These are phyloP conservation scores for Kodamaea derodonti DNA, from an alignment of 1,139 yeast genomes.

Conservation along the genomic window DNA sequence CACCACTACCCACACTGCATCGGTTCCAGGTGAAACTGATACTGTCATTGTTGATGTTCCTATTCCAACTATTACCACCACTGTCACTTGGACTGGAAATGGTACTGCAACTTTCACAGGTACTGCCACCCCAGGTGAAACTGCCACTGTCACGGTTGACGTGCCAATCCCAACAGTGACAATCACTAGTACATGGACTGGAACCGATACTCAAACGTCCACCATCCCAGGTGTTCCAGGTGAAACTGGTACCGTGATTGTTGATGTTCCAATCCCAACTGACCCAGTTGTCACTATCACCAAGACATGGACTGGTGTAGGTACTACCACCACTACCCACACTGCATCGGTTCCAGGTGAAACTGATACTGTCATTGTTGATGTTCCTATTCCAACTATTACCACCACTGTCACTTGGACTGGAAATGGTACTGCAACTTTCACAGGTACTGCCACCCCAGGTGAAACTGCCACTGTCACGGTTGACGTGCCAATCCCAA, in stretches of 20 bases:
- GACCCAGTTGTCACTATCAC: slow-evolving; percentile 13
- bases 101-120: slow-evolving; percentile 4
- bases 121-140: slow-evolving; percentile 9
- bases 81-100: too few species aligned
- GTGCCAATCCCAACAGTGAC: slow-evolving; percentile 10
- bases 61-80: too few species aligned
- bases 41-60: slow-evolving; percentile 14
- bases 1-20: slow-evolving; percentile 1
- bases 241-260: slow-evolving; percentile 13
- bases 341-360: slow-evolving; percentile 4
- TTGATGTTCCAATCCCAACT: slow-evolving; percentile 14
- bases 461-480: slow-evolving; percentile 13
- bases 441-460: slow-evolving; percentile 7
- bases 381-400: slow-evolving; percentile 2
- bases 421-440: slow-evolving; percentile 3
- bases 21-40: slow-evolving; percentile 4
- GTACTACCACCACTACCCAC: slow-evolving; percentile 1
- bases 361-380: slow-evolving; percentile 2
- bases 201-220: not conserved
- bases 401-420: slow-evolving; percentile 3
- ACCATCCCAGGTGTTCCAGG: slow-evolving; percentile 11
- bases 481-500: slow-evolving; percentile 14
- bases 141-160: slow-evolving; percentile 12
- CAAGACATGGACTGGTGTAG: slow-evolving; percentile 9
- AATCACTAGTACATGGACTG: slow-evolving; percentile 10